Conservation (phyloP, 352 stramenopile genomes). For the Aphanomyces stellatus region DNA sequence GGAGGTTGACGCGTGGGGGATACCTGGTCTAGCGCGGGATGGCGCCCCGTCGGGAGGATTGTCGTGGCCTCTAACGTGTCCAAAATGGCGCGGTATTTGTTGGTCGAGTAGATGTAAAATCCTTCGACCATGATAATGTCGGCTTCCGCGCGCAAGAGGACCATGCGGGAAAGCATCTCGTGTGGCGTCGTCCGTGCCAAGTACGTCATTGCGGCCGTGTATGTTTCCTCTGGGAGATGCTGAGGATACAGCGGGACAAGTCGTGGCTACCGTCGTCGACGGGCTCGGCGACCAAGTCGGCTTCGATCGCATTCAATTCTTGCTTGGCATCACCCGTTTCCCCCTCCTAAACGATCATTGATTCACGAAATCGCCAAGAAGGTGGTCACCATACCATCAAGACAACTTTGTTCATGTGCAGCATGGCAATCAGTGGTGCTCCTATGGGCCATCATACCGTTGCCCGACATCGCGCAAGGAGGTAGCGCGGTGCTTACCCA, state of each 20-base stretch:
- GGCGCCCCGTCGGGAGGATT: too few species aligned
- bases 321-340: not conserved
- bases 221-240: not conserved
- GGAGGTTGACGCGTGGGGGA: too few species aligned
- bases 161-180: constrained; percentile 2
- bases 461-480: not conserved
- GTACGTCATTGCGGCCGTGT: constrained; percentile 3
- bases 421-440: not conserved
- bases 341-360: constrained; percentile 12
- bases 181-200: not conserved
- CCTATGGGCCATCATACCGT: not conserved
- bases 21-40: constrained; percentile 9
- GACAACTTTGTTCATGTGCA: constrained; percentile 18
- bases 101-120: constrained; percentile 14
- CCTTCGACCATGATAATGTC: constrained; percentile 19
- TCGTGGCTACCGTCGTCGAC: constrained; percentile 3
- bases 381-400: too few species aligned
- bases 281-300: not conserved
- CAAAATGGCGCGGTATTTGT: constrained; percentile 17
- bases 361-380: too few species aligned
- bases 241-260: not conserved
- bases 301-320: not conserved
- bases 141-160: constrained; percentile 5
- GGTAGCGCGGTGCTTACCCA: constrained; percentile 3
- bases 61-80: constrained; percentile 2